phyloP scores from a whole-genome alignment of 1,284 basidiomycete species.

The Cerioporus squamosus region DNA sequence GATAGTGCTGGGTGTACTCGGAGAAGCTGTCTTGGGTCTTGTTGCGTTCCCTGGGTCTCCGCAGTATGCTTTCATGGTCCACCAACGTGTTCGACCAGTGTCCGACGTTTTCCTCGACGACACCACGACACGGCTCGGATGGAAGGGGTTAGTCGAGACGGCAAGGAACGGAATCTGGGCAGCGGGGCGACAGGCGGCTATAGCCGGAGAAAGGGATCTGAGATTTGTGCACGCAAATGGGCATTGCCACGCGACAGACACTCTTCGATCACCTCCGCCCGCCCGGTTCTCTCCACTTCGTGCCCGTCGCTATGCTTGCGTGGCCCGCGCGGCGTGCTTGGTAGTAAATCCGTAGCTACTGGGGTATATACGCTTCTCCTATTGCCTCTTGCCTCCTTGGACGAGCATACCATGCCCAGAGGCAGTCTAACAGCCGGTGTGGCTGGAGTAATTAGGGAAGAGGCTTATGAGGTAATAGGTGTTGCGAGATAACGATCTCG shows the following conservation, averaged over 20 bases:
- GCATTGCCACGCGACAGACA: slow-evolving; percentile 20
- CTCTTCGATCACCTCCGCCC: slow-evolving; percentile 9
- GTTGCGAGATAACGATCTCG: slow-evolving; percentile 38
- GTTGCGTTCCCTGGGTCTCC: too few relatives aligned
- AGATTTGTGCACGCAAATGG: slow-evolving; percentile 21
- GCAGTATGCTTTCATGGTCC: too few relatives aligned
- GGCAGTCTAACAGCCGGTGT: not conserved
- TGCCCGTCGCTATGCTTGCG: slow-evolving; percentile 2
- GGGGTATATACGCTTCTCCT: too few relatives aligned
- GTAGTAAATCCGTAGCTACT: not conserved
- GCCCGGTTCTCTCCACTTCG: slow-evolving; percentile 8
- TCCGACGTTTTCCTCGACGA: too few relatives aligned
- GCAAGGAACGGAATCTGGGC: not conserved
- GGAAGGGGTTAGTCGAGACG: not conserved
- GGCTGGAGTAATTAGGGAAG: slow-evolving; percentile 10
- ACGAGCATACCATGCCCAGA: not conserved
- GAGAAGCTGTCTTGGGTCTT: too few relatives aligned
- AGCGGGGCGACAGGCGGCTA: slow-evolving; percentile 17
- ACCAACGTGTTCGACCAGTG: too few relatives aligned
- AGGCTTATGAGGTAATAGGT: slow-evolving; percentile 28
- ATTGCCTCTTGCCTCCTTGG: too few relatives aligned
- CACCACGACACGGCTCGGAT: too few relatives aligned
- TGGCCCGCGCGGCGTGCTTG: not conserved
- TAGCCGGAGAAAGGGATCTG: slow-evolving; percentile 22
- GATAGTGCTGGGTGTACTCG: too few relatives aligned